Evolutionary conservation across 108 stramenopile genomes (phyloP), one percentile per base, ranked within the genome.

Genomic region (Cyclotella distinguenda): DNA sequence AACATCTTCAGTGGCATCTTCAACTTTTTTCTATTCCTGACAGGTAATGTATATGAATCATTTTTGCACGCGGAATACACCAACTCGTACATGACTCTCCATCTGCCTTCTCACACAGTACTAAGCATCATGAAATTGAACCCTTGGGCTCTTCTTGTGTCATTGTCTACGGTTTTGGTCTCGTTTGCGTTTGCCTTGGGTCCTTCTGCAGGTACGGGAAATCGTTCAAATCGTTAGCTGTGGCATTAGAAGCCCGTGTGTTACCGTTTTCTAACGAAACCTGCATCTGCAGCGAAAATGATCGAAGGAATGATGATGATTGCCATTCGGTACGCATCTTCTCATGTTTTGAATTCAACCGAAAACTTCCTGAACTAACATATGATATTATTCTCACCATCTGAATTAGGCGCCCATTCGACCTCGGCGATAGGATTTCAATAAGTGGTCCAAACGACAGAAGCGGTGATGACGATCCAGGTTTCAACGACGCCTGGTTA

Each of bases 401-500:
- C 10, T 22, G n/a, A 45, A 4, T 22, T 8, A 59, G 85, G 11
- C 86, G 85, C 44, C 91, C 91, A 9, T 93, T 77, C 46, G 91
- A 89, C 49, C 78, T 93, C 33, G 91, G 91, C 9, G 91, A 93
- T 68, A 64, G 91, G 52, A 93, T 93, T 44, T 75, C 83, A 6
- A 87, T 93, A 61, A 32, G 58, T 18, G 72, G 80, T 34, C 44
- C 72, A 3, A 52, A 60, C 21, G 81, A 52, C 0, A 58, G 43
- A 36, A 70, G 75, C 3, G 43, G 39, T 27, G 36, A 57, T 49
- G 38, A 72, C 45, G 52, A 65, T 56, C 60, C 78, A 1, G 80
- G 69, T 7, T 68, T 60, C 42, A 16, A 9, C 23, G 65, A 78
- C 16, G 75, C 82, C 21, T 92, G 91, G 91, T 69, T 89, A 68